Evolutionary conservation across 768 basidiomycete species (phyloP), one percentile per base, ranked within the genome.

Genomic region (Mycena vulgaris): DNA sequence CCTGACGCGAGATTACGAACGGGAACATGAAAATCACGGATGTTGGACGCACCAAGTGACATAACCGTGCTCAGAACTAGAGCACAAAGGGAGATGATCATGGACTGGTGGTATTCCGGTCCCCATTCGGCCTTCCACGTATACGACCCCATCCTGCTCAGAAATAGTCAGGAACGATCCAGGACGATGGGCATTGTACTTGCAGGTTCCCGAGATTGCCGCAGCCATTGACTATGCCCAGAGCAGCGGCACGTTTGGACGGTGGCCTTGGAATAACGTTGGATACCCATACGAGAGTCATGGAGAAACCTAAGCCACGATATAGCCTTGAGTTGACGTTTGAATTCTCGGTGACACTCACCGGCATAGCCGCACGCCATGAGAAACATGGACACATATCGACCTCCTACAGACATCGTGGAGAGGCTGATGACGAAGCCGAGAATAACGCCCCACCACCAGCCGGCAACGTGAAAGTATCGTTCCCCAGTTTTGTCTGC

Each of bases 121-220:
- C 89, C 83, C 90, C 90, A 92, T n/a, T 76, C 75, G 4, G 86
- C 75, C 72, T 88, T 88, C 91, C 91, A 92, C 0, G 86, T 84
- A 73, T 87, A 91, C 0, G 89, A 90, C 3, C 89, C 87, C 72
- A 89, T 88, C 5, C 90, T 91, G 23, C 13, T 10, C n/a, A 9
- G 42, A 31, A 64, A 10, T n/a, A 53, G 45, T 57, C 23, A 61
- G 25, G 17, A 19, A 16, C 3, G 33, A 25, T 11, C 5, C 23
- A 39, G 31, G 13, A 14, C n/a, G n/a, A n/a, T 10, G 23, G 5
- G 25, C 5, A 2, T 17, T 2, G 9, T 23, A 39, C 87, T n/a
- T 75, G 91, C 90, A 92, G 60, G 70, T 85, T 87, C 11, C 90
- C 89, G 5, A 90, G 74, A 69, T 88, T 89, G 27, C 86, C 89